Percentiles rank a stretch among this genome's conserved stretches.
phyloP scores from a whole-genome alignment of 2,329 filamentous ascomycete genomes.

The Fusarium pseudoanthophilum region DNA sequence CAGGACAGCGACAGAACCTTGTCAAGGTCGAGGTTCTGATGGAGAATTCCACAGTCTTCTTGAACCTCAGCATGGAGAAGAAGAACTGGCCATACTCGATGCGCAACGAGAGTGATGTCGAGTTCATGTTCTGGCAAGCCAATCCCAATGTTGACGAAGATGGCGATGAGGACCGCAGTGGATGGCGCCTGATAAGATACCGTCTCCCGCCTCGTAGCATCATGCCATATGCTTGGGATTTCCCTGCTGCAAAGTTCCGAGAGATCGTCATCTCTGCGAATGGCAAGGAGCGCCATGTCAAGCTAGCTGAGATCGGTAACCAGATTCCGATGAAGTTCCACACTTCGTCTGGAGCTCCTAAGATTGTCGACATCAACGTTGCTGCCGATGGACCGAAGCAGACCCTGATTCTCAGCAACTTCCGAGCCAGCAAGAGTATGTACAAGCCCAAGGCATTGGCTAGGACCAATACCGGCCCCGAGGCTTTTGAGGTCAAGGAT shows the following conservation, averaged over 20 bases:
- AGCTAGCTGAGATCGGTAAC: conserved; percentile 95
- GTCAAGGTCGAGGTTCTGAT: conserved; percentile 89
- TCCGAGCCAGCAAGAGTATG: conserved; percentile 90
- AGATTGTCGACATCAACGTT: conserved; percentile 96
- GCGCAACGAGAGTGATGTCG: conserved; percentile 96
- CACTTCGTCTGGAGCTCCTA: conserved; percentile 73
- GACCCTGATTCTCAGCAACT: conserved; percentile 93
- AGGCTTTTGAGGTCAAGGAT: conserved; percentile 90
- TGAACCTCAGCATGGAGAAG: conserved; percentile 88
- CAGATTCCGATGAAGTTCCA: conserved; percentile 92
- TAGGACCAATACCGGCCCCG: conserved; percentile 60
- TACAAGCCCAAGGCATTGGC: conserved; percentile 72
- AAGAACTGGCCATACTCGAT: conserved; percentile 99
- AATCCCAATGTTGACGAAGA: conserved; percentile 94
- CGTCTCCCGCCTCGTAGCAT: conserved; percentile 92
- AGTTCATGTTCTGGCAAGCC: conserved; percentile 96
- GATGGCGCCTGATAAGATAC: conserved; percentile 93
- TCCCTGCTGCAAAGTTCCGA: conserved; percentile 95
- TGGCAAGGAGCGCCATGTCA: conserved; percentile 81
- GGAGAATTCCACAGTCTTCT: conserved; percentile 92
- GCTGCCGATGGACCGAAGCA: conserved; percentile 95
- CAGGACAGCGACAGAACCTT: conserved; percentile 87
- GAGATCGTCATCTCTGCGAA: conserved; percentile 78
- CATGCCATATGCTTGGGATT: conserved; percentile 99
- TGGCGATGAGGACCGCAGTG: conserved; percentile 82